These are phyloP conservation scores for Sugiyamaella xylanicola DNA, from an alignment of 1,139 yeast genomes.

Conservation along the genomic window DNA sequence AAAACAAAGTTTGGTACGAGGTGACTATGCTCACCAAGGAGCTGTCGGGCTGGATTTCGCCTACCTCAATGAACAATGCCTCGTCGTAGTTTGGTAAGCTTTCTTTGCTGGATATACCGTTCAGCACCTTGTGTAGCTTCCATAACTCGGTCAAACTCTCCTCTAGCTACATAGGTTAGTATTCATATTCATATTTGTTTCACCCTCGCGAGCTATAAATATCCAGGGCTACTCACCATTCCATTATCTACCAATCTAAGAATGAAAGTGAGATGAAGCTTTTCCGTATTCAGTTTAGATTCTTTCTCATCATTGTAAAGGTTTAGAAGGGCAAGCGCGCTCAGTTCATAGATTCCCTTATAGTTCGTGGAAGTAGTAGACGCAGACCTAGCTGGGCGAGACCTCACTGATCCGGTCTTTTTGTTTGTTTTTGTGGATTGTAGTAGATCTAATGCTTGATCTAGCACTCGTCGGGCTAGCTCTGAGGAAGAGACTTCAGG, in stretches of 20 bases:
- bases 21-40: conserved; percentile 7
- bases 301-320: conserved; percentile 2
- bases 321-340: conserved; percentile 1
- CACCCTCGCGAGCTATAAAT: background rate
- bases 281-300: background rate
- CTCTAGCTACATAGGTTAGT: conserved; percentile 10
- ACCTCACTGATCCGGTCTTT: background rate
- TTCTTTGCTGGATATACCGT: background rate
- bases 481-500: conserved; percentile 1
- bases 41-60: background rate
- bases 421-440: background rate
- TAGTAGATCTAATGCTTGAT: conserved; percentile 4
- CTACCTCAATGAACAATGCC: conserved; percentile 4
- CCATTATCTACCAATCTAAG: conserved; percentile 8
- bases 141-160: conserved; percentile 11
- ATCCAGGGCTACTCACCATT: conserved; percentile 12
- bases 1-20: conserved; percentile 10
- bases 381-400: background rate
- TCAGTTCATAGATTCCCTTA: conserved; percentile 2
- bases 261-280: conserved; percentile 11
- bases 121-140: background rate
- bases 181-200: too few relatives aligned
- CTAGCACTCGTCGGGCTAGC: conserved; percentile 10
- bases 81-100: conserved; percentile 7
- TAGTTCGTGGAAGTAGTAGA: background rate